A percentile compares a stretch with the other conserved stretches of the same genome.
Evolutionary conservation across 2,329 filamentous ascomycete species (phyloP).

Genomic region (Calonectria pseudoreteaudii): DNA sequence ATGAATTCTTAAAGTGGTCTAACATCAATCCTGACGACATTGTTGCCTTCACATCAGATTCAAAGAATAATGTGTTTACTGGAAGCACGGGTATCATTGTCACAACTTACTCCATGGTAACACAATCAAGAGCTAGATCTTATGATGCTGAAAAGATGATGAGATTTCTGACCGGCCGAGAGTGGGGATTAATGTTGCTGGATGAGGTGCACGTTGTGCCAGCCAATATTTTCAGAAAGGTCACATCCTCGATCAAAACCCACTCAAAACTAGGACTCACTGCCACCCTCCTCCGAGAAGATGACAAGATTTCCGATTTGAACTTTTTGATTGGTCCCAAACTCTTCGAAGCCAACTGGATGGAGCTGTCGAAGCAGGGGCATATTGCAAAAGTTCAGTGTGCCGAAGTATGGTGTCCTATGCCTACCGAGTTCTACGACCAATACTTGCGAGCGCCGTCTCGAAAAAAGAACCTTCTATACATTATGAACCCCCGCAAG

Average conservation of each 20-base stretch:
- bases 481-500: conserved; percentile 98
- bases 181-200: conserved; percentile 97
- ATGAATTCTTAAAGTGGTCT: conserved; percentile 98
- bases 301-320: conserved; percentile 97
- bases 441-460: conserved; percentile 83
- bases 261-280: conserved; percentile 96
- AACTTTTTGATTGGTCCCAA: conserved; percentile 99
- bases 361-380: conserved; percentile 96
- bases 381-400: conserved; percentile 98
- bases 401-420: conserved; percentile 98
- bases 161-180: conserved; percentile 87
- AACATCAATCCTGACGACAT: conserved; percentile 94
- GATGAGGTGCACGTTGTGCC: conserved; percentile 99
- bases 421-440: conserved; percentile 98
- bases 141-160: conserved; percentile 98
- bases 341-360: conserved; percentile 98
- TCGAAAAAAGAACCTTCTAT: conserved; percentile 68
- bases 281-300: conserved; percentile 92
- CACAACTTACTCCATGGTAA: conserved; percentile 99
- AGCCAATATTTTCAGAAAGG: conserved; percentile 94
- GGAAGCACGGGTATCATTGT: conserved; percentile 96
- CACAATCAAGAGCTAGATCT: conserved; percentile 85
- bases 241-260: conserved; percentile 92
- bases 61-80: conserved; percentile 82
- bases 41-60: conserved; percentile 93